Evolutionary conservation across 352 stramenopile species (phyloP).

Genomic region (Poterioochromonas sp.): DNA sequence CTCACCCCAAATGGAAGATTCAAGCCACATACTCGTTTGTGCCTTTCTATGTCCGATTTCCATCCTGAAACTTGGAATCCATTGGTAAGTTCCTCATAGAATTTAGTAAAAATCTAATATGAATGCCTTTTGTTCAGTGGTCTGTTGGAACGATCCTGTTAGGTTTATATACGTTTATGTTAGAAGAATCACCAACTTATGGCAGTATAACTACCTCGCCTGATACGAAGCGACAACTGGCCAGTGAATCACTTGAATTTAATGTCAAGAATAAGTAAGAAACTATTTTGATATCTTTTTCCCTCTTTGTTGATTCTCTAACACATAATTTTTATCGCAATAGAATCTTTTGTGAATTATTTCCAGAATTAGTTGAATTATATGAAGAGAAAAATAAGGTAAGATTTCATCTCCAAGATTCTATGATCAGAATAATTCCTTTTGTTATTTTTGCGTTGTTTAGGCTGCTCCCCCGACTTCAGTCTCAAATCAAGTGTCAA

Average conservation of each 20-base stretch:
- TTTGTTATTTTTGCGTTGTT: no score
- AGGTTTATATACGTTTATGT: conserved; percentile 80
- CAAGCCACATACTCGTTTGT: conserved; percentile 49
- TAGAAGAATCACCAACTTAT: conserved; percentile 57
- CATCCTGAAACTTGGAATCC: conserved; percentile 87
- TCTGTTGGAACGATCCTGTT: conserved; percentile 81
- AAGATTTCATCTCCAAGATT: no score
- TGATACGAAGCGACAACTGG: conserved; percentile 63
- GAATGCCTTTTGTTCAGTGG: conserved; percentile 53
- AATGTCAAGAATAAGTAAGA: conserved; percentile 59
- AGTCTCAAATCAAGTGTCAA: no score
- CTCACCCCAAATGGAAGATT: conserved; percentile 77
- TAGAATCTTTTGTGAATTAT: conserved; percentile 66
- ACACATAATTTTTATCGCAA: neutral
- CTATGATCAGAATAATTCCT: no score
- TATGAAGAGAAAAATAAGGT: conserved; percentile 35
- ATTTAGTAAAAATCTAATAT: neutral
- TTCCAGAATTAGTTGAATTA: conserved; percentile 70
- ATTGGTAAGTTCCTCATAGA: neutral
- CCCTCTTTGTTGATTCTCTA: neutral
- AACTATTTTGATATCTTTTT: neutral
- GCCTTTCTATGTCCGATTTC: conserved; percentile 81
- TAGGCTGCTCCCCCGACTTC: no score
- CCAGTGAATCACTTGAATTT: conserved; percentile 59
- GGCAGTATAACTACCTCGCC: conserved; percentile 72